Conservation (phyloP, 345 rosid genomes). For the Mercurialis annua region DNA sequence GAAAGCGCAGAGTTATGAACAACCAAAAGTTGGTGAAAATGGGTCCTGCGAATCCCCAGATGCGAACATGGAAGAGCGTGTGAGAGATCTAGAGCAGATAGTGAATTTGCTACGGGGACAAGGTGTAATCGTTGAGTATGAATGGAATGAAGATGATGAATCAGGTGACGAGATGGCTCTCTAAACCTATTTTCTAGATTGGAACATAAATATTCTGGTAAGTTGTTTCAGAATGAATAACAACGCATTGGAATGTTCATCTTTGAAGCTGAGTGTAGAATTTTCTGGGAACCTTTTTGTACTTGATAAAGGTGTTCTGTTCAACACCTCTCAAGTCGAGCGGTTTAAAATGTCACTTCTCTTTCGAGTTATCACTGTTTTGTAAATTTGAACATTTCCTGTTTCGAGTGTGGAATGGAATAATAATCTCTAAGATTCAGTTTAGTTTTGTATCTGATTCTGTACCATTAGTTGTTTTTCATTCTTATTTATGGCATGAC, state of each 20-base stretch:
- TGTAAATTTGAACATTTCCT: too few species aligned
- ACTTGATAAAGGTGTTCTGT: not conserved
- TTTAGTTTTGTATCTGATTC: too few species aligned
- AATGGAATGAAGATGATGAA: conserved; percentile 45
- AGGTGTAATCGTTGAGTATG: conserved; percentile 34
- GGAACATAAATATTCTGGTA: not conserved
- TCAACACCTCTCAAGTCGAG: not conserved
- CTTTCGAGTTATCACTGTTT: too few species aligned
- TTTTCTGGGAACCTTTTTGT: not conserved
- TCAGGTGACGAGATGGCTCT: conserved; percentile 37
- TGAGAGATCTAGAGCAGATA: conserved; percentile 46
- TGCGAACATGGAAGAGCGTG: conserved; percentile 20
- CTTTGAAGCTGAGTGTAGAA: not conserved
- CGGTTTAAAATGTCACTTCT: too few species aligned
- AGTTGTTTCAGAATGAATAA: not conserved
- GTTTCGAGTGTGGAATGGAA: too few species aligned
- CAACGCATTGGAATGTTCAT: not conserved
- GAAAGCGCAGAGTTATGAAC: conserved; percentile 40
- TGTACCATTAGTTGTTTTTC: too few species aligned
- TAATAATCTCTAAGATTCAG: too few species aligned
- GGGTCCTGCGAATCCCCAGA: conserved; percentile 4
- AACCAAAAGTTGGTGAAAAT: conserved; percentile 27
- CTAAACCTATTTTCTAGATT: not conserved
- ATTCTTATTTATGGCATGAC: too few species aligned
- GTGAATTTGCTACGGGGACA: conserved; percentile 44